Percentiles rank a stretch among this genome's conserved stretches.
Conservation (phyloP, 176 grass and related monocot species). For the Rhynchospora pubera region DNA sequence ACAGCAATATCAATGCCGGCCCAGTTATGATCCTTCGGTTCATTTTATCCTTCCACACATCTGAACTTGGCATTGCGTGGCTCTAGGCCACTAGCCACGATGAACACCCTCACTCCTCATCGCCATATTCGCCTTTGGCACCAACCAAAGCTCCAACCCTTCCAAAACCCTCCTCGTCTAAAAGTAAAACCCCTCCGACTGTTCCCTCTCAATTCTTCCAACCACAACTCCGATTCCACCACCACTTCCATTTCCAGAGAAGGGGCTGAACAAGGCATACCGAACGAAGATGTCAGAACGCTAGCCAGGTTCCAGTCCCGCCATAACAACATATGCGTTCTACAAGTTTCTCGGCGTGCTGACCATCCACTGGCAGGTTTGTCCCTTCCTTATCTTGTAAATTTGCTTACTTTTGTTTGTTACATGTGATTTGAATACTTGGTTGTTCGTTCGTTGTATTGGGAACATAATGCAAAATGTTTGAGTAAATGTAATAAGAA, state of each 20-base stretch:
- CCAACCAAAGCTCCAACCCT: not conserved
- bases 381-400: not conserved
- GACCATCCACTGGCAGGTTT: slow-evolving; percentile 54
- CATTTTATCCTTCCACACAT: not conserved
- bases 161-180: not conserved
- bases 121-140: not conserved
- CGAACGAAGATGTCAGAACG: slow-evolving; percentile 43
- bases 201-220: not conserved
- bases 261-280: slow-evolving; percentile 9
- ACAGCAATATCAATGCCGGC: not conserved
- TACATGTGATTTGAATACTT: not conserved
- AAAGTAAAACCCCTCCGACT: not conserved
- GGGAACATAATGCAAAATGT: not conserved
- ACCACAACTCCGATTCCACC: not conserved
- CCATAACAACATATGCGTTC: slow-evolving; percentile 69
- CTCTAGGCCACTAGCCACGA: not conserved
- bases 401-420: not conserved
- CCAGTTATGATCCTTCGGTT: not conserved
- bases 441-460: not conserved
- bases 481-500: not conserved
- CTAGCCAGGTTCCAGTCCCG: slow-evolving; percentile 50
- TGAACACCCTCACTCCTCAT: not conserved
- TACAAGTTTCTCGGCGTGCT: slow-evolving; percentile 57
- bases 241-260: not conserved
- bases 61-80: not conserved